Evolutionary conservation across 1,139 yeast species (phyloP), one percentile per base, ranked within the genome.

Genomic region (Wickerhamiella infanticola): DNA sequence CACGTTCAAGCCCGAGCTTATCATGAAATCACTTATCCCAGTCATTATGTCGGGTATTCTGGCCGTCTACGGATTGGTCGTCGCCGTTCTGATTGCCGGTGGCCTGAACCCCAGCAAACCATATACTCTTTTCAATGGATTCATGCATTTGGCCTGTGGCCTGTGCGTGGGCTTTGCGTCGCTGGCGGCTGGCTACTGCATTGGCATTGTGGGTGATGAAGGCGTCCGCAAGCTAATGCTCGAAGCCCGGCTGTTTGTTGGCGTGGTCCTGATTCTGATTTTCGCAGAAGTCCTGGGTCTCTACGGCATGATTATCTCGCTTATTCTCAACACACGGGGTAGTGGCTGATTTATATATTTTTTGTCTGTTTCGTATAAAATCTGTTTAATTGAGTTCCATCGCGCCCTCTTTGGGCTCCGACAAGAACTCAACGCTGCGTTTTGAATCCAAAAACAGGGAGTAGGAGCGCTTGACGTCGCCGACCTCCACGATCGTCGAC

Each of bases 31-130:
- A 49, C 53, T 61, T 35, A 61, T 93, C 55, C 98, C 98, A 52
- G 98, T 93, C 58, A 81, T 93, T 70, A 88, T 93, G 96, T 95
- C 97, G 53, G 99, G 99, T 83, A 93, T 93, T 65, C 83, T 93
- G 69, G 96, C 98, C 66, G 93, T 93, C 70, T 93, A 93, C 65
- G 99, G 99, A 47, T 75, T 93, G 63, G 98, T 93, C 52, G 97
- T 93, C 52, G 81, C 95, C 25, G 99, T 93, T 51, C 75, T 93
- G 65, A 90, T 93, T 55, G 83, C 96, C 43, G 88, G 52, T 53
- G 77, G 90, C 43, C 81, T 88, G 62, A 81, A 78, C 61, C 95
- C 55, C 9, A 39, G 46, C 33, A 40, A 84, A 68, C 74, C 77
- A 58, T 95, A 90, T 69, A 94, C 97, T 48, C 73, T 90, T 58